Evolutionary conservation across 2,329 filamentous ascomycete genomes (phyloP).

Genomic region (Cadophora sp.): DNA sequence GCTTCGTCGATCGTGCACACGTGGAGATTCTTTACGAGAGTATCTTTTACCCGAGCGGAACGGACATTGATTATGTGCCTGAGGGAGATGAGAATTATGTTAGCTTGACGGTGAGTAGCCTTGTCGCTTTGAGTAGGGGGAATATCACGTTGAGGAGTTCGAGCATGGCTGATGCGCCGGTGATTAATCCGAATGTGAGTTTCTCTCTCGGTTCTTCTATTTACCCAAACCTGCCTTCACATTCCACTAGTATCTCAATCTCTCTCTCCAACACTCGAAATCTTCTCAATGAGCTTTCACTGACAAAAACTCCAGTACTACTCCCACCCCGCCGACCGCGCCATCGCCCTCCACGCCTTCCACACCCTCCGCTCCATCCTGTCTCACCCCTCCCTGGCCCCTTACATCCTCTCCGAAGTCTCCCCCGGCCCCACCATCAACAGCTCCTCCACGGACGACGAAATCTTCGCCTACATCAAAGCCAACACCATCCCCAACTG

Average conservation of each 20-base stretch:
- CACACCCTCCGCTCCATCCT: slow-evolving; percentile 48
- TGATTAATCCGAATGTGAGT: slow-evolving; percentile 55
- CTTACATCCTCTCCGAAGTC: slow-evolving; percentile 17
- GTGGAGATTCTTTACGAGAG: slow-evolving; percentile 19
- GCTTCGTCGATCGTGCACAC: slow-evolving; percentile 14
- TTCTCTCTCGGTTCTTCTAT: slow-evolving; percentile 33
- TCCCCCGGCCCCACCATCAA: slow-evolving; percentile 15
- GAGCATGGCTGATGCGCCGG: slow-evolving; percentile 45
- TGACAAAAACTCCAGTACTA: slow-evolving; percentile 21
- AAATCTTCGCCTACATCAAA: slow-evolving; percentile 20
- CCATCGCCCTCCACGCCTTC: slow-evolving; percentile 51
- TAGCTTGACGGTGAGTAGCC: slow-evolving; percentile 39
- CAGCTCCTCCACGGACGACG: slow-evolving; percentile 1
- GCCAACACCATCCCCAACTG: slow-evolving; percentile 44
- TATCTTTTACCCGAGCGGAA: slow-evolving; percentile 6
- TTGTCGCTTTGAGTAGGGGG: slow-evolving; percentile 50
- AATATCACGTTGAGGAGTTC: slow-evolving; percentile 48
- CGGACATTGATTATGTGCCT: background rate
- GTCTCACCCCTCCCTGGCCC: slow-evolving; percentile 16
- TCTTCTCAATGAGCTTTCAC: too few species aligned
- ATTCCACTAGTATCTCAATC: too few species aligned
- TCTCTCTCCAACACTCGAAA: too few species aligned
- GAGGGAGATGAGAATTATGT: slow-evolving; percentile 11
- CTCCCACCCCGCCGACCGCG: slow-evolving; percentile 46
- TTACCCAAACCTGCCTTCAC: too few species aligned